Conservation (phyloP, 768 basidiomycete species). For the Mycena chlorophos region DNA sequence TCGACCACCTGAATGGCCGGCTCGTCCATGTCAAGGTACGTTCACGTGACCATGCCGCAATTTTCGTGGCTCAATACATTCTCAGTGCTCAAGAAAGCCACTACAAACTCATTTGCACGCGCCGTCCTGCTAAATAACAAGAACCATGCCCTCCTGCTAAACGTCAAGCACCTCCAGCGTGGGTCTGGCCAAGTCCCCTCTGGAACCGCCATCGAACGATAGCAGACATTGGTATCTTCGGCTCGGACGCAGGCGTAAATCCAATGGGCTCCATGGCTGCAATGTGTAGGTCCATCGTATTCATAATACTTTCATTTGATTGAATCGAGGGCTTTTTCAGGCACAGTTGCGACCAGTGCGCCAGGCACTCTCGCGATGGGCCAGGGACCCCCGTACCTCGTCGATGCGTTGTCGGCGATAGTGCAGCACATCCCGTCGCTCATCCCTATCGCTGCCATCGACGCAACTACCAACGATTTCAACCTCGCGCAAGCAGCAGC, state of each 20-base stretch:
- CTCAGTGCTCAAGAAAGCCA: background rate
- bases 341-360: slow-evolving; percentile 35
- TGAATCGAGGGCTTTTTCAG: background rate
- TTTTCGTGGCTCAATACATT: background rate
- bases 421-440: slow-evolving; percentile 25
- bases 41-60: background rate
- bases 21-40: slow-evolving; percentile 19
- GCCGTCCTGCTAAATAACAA: slow-evolving; percentile 64
- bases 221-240: slow-evolving; percentile 36
- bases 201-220: background rate
- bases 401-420: slow-evolving; percentile 18
- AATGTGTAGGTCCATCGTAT: slow-evolving; percentile 32
- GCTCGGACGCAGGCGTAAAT: slow-evolving; percentile 41
- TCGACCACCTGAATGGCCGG: too few relatives aligned
- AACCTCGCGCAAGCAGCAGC: slow-evolving; percentile 27
- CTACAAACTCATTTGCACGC: slow-evolving; percentile 54
- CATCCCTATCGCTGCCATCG: slow-evolving; percentile 8
- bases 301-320: background rate
- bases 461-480: slow-evolving; percentile 30
- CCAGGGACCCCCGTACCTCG: slow-evolving; percentile 42
- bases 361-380: slow-evolving; percentile 48
- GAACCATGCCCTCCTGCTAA: slow-evolving; percentile 43
- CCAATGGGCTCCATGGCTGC: slow-evolving; percentile 33
- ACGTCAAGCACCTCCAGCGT: slow-evolving; percentile 37
- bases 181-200: background rate